Evolutionary conservation across 768 basidiomycete species (phyloP).

Genomic region (Asterophora parasitica): DNA sequence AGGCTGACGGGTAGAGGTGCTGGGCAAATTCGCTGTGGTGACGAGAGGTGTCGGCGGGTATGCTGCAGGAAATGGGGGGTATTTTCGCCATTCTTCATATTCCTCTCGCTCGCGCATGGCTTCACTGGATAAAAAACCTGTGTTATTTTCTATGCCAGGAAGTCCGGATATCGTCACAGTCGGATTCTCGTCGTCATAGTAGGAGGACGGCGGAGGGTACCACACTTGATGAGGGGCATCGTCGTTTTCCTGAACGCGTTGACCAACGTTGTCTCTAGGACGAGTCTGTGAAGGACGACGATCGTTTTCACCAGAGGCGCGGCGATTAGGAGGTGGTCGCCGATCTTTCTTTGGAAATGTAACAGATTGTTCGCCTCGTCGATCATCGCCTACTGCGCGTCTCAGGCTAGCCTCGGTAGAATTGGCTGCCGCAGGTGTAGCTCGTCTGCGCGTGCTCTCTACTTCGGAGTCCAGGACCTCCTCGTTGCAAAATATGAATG

Average conservation of each 20-base stretch:
- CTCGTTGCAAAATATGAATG: conserved; percentile 16
- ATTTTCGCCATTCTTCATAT: conserved; percentile 67
- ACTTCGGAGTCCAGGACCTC: conserved; percentile 18
- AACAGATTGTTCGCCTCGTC: conserved; percentile 3
- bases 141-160: conserved; percentile 1
- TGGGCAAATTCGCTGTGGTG: conserved; percentile 25
- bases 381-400: conserved; percentile 1
- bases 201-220: conserved; percentile 53
- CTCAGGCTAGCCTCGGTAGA: neutral
- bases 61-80: conserved; percentile 72
- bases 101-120: conserved; percentile 21
- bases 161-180: conserved; percentile 6
- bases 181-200: conserved; percentile 29
- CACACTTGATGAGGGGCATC: conserved; percentile 42
- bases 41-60: conserved; percentile 69
- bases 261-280: conserved; percentile 9
- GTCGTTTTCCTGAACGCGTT: conserved; percentile 8
- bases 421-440: neutral
- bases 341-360: conserved; percentile 12
- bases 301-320: conserved; percentile 1
- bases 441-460: conserved; percentile 6
- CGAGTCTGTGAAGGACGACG: conserved; percentile 1
- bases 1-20: neutral
- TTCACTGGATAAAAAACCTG: neutral
- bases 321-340: neutral